Evolutionary conservation across 2,329 filamentous ascomycete species (phyloP).

Genomic region (Colletotrichum agaves): DNA sequence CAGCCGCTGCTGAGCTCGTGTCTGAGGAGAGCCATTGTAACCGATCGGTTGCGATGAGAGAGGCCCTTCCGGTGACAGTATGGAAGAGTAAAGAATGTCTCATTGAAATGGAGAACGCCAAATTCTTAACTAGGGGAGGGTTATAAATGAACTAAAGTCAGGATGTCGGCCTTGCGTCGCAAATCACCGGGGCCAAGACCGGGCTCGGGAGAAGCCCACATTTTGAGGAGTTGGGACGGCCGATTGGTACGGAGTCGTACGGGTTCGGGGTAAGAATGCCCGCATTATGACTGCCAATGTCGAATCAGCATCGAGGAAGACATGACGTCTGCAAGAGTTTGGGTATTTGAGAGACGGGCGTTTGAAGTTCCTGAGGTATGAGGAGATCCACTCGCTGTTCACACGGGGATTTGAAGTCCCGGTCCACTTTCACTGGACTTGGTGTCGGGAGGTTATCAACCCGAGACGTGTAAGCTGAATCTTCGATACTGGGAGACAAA

Average conservation of each 20-base stretch:
- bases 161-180: not conserved
- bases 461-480: conserved; percentile 11
- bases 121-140: not conserved
- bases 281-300: not conserved
- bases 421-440: not conserved
- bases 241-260: conserved; percentile 4
- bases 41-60: no score
- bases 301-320: conserved; percentile 13
- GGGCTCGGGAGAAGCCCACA: conserved; percentile 15
- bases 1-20: conserved; percentile 41
- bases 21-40: not conserved
- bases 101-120: not conserved
- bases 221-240: conserved; percentile 23
- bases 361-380: not conserved
- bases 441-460: conserved; percentile 2
- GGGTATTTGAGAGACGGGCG: conserved; percentile 2
- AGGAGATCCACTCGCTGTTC: not conserved
- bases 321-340: not conserved
- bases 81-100: no score
- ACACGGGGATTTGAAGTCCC: conserved; percentile 16
- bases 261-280: conserved; percentile 6
- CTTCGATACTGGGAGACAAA: not conserved
- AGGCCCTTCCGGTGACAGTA: no score
- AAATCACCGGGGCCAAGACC: conserved; percentile 6
- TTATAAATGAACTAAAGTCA: not conserved